These are phyloP conservation scores for Datisca glomerata DNA, from an alignment of 306 rosid genomes.

Conservation along the genomic window DNA sequence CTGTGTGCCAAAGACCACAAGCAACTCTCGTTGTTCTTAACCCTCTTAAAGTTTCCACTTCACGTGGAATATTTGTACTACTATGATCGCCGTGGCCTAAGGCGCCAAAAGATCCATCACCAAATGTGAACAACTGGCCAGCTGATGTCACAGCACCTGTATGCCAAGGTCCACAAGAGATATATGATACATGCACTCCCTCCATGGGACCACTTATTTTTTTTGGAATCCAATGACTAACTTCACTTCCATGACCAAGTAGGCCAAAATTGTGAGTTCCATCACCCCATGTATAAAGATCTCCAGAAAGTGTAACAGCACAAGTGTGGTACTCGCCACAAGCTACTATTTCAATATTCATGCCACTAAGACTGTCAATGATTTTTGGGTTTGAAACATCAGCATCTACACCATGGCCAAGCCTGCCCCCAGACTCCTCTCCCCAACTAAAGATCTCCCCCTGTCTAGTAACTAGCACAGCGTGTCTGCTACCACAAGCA, in stretches of 20 bases:
- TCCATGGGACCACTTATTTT: conserved; percentile 64
- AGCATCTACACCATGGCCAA: conserved; percentile 78
- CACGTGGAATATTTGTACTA: conserved; percentile 58
- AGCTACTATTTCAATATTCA: conserved; percentile 66
- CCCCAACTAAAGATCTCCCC: conserved; percentile 98
- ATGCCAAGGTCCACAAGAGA: conserved; percentile 96
- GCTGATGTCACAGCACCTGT: conserved; percentile 79
- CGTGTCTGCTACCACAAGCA: conserved; percentile 80
- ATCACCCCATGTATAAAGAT: conserved; percentile 95
- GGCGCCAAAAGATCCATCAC: conserved; percentile 98
- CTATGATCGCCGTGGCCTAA: conserved; percentile 81
- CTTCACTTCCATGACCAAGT: conserved; percentile 83
- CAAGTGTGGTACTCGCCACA: conserved; percentile 95
- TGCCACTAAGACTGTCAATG: conserved; percentile 54
- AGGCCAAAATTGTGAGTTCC: conserved; percentile 56
- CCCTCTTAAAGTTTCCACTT: conserved; percentile 66
- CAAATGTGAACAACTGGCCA: conserved; percentile 87
- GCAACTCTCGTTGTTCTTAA: conserved; percentile 65
- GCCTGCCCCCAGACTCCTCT: conserved; percentile 93
- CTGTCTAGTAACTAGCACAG: conserved; percentile 70
- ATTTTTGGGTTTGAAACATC: conserved; percentile 82
- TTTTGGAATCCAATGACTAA: conserved; percentile 85
- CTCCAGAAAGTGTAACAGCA: conserved; percentile 84
- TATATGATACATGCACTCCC: conserved; percentile 55
- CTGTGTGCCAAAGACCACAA: conserved; percentile 99